A percentile compares a stretch with the other conserved stretches of the same genome.
phyloP scores from a whole-genome alignment of 2,329 filamentous ascomycete genomes.

The Diaporthe humulicola region DNA sequence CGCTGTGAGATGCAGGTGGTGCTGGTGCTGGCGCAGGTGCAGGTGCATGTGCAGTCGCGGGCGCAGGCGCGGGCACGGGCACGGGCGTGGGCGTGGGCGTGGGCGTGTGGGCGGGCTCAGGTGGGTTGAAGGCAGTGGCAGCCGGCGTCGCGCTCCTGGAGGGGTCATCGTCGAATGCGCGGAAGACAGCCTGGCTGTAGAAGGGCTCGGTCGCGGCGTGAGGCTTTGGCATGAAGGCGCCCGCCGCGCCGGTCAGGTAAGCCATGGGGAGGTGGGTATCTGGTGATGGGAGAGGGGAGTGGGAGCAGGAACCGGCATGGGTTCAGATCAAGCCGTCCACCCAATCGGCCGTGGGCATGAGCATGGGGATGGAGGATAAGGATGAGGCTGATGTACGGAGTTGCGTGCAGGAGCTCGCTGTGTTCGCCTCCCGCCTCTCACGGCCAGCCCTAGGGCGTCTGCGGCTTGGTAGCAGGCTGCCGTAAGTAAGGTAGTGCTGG shows the following conservation, averaged over 20 bases:
- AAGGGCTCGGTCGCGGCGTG: slow-evolving; percentile 13
- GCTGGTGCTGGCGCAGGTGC: background rate
- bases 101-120: background rate
- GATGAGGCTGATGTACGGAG: slow-evolving; percentile 18
- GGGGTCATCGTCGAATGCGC: slow-evolving; percentile 31
- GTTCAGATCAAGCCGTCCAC: slow-evolving; percentile 13
- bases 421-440: background rate
- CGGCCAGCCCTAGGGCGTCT: slow-evolving; percentile 10
- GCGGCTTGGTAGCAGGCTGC: slow-evolving; percentile 19
- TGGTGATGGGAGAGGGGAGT: background rate
- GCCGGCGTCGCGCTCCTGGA: slow-evolving; percentile 26
- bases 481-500: background rate
- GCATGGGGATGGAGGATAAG: background rate
- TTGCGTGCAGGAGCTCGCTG: slow-evolving; percentile 10
- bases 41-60: background rate
- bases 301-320: slow-evolving; percentile 7
- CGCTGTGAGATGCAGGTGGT: background rate
- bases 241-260: slow-evolving; percentile 35
- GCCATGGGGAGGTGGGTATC: slow-evolving; percentile 34
- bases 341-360: too few relatives aligned
- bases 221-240: slow-evolving; percentile 23
- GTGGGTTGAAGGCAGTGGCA: slow-evolving; percentile 4
- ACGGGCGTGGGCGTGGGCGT: background rate
- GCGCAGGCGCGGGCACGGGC: background rate
- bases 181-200: slow-evolving; percentile 38